Base-by-base conservation (phyloP, 495 filamentous ascomycete species). In the Lasiosphaeris hirsuta region DNA sequence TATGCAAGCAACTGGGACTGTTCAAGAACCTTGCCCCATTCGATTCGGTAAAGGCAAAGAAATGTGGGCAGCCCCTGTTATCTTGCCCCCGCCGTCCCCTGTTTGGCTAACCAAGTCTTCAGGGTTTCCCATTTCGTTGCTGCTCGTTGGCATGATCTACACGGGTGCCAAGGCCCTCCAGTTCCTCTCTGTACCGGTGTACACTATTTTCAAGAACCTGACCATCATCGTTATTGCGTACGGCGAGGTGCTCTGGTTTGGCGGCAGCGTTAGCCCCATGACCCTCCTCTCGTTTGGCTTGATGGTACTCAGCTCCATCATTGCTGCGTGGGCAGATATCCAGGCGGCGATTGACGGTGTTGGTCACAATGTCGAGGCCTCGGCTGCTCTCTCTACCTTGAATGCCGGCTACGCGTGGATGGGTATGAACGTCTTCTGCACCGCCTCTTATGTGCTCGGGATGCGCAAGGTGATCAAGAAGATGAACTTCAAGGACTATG, bases 191-290 rank as follows among this genome's bases (percentile, higher is more conserved):
- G 96, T 99, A 51, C 94, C 94, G 10, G 94, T 99, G 4, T 99
- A 99, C 78, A 99, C 94, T 49, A 99, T 99, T 72, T 99, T 99
- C 84, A 99, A 99, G 82, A 99, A 99, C 73, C 73, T 99, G 78
- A 97, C 94, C 49, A 99, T 94, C 73, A 99, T 99, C 63, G 84
- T 97, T 37, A 97, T 97, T 66, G 94, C 94, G 49, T 99, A 99
- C 66, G 94, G 94, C 57, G 94, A 99, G 77, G 94, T 99, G 30
- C 81, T 99, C 56, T 99, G 94, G 94, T 99, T 99, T 69, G 94
- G 94, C 59, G 94, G 94, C 68, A 91, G 88, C 40, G 94, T 99
- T 40, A 90, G 88, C 36, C 78, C 84, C 11, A 84, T 96, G 75
- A 86, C 92, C 3, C 83, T 99, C 14, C 89, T 97, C 72, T 96